phyloP scores from a whole-genome alignment of 129 eudicot species.

The Arctium lappa region DNA sequence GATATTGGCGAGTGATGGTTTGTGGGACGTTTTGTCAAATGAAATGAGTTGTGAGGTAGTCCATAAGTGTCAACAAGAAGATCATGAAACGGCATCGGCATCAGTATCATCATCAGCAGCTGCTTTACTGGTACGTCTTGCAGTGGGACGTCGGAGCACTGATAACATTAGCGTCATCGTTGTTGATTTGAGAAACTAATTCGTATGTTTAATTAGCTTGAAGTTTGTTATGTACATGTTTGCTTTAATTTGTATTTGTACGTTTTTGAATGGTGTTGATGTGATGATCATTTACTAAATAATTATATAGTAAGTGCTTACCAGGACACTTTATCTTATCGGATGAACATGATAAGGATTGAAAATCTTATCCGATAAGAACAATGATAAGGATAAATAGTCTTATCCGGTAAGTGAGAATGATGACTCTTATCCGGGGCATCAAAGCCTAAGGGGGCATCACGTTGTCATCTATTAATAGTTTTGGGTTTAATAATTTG shows the following conservation, averaged over 20 bases:
- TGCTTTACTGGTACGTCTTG: conserved; percentile 47
- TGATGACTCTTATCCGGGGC: too few relatives aligned
- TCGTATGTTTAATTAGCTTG: not conserved
- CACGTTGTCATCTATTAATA: too few relatives aligned
- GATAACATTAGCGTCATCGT: conserved; percentile 56
- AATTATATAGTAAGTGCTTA: too few relatives aligned
- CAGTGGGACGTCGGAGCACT: conserved; percentile 44
- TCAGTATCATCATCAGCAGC: conserved; percentile 14
- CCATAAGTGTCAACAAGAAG: conserved; percentile 33
- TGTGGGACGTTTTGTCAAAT: conserved; percentile 54
- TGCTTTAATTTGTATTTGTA: not conserved
- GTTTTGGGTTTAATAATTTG: too few relatives aligned
- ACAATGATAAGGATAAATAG: too few relatives aligned
- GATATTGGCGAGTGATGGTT: conserved; percentile 52
- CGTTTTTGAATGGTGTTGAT: not conserved
- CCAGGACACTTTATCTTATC: too few relatives aligned
- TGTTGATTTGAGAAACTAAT: conserved; percentile 38
- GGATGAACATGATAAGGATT: too few relatives aligned
- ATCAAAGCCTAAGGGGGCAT: too few relatives aligned
- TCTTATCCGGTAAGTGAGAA: too few relatives aligned
- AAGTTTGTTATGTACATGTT: not conserved
- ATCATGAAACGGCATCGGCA: not conserved
- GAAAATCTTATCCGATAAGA: too few relatives aligned
- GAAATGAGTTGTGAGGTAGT: conserved; percentile 40
- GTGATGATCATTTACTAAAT: too few relatives aligned